These are phyloP conservation scores for Coprinopsis sp. DNA, from an alignment of 768 basidiomycete genomes.

Conservation along the genomic window DNA sequence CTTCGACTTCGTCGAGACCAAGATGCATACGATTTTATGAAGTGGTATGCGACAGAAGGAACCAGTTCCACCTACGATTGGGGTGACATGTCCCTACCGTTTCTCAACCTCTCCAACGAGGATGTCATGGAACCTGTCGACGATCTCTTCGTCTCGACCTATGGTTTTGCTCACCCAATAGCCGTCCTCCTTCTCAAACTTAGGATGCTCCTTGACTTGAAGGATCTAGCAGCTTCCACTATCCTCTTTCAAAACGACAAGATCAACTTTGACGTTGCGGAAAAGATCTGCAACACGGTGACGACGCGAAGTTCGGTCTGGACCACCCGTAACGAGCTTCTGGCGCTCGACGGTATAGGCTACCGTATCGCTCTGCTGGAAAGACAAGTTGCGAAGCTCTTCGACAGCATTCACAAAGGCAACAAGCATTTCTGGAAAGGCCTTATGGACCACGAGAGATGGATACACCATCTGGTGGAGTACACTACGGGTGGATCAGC, in stretches of 20 bases:
- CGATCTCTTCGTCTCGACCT: neutral
- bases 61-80: conserved; percentile 2
- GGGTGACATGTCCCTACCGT: conserved; percentile 5
- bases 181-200: conserved; percentile 4
- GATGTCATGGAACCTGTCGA: conserved; percentile 5
- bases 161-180: neutral
- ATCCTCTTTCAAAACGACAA: neutral
- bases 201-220: conserved; percentile 3
- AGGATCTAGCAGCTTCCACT: neutral
- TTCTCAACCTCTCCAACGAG: conserved; percentile 8
- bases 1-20: conserved; percentile 10
- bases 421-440: conserved; percentile 9
- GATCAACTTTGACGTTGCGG: neutral
- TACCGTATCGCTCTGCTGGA: conserved; percentile 4
- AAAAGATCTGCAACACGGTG: neutral
- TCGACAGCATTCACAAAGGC: neutral
- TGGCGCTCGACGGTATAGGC: neutral
- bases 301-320: neutral
- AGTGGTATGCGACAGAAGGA: conserved; percentile 10
- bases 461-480: neutral
- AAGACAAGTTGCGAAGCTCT: conserved; percentile 3
- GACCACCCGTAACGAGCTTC: neutral
- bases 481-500: neutral
- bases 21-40: conserved; percentile 10
- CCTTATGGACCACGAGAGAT: conserved; percentile 3